Base-by-base conservation (phyloP, 495 filamentous ascomycete species). In the Neurospora sp. region DNA sequence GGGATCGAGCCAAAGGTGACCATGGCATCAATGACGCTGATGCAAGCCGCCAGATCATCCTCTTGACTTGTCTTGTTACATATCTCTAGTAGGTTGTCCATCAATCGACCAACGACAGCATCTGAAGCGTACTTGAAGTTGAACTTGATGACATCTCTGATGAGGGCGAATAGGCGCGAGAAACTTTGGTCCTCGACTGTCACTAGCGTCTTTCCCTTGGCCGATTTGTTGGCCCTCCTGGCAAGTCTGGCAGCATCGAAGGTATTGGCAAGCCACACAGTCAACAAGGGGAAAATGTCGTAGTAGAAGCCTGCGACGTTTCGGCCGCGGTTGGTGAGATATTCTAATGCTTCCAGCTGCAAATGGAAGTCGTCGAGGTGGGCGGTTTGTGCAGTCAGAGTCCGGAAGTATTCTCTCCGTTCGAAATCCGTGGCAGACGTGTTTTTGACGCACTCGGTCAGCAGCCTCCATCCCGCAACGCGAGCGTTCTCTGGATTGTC, bases 1-100 rank as follows among this genome's bases (percentile, higher is more conserved):
- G 94, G 94, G 20, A 97, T 89, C 75, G 91, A 86, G 41, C 90
- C 88, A 81, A 93, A 96, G 3, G 91, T 91, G 71, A 93, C 90
- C 39, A 97, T 86, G 42, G 90, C 87, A 78, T 97, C 89, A 72
- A 99, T 89, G 39, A 97, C 85, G 48, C 87, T 82, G 74, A 97
- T 87, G 39, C 92, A 91, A 48, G 90, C 88, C 69, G 89, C 88
- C 75, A 98, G 88, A 75, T 97, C 94, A 27, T 85, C 84, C 27
- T 89, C 87, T 48, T 90, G 84, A 42, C 88, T 91, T 2, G 95
- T 96, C 71, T 88, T 90, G 74, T 85, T 89, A 85, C 92, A 96
- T 14, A 96, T 91, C 10, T 83, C 85, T 65, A 96, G 87, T 12
- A 93, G 83, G 18, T 87, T 86, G 35, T 87, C 85, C 40, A 99